Percentiles rank a stretch among this genome's conserved stretches.
Conservation (phyloP, 2,329 filamentous ascomycete species). For the Penicillium sp. region DNA sequence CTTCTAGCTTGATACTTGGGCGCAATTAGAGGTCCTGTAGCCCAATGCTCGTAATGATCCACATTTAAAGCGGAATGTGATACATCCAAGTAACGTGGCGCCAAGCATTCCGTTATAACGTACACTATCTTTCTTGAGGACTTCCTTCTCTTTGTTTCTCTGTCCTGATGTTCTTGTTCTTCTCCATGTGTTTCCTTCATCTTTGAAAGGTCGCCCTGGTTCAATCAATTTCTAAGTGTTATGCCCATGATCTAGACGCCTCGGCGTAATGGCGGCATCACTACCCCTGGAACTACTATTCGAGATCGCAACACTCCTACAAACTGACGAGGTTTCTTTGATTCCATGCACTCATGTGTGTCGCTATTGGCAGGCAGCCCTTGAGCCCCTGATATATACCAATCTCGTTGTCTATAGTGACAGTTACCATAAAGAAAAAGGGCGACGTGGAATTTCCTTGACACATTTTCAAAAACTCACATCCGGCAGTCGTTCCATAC, state of each 20-base stretch:
- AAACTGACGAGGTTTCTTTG: neutral
- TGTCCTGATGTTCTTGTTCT: neutral
- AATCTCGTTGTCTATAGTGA: constrained; percentile 11
- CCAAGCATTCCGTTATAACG: neutral
- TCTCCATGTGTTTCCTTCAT: neutral
- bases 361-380: constrained; percentile 14
- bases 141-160: neutral
- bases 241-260: neutral
- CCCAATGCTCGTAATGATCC: neutral
- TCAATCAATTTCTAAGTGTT: neutral
- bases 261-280: neutral
- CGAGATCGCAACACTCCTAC: neutral
- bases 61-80: neutral
- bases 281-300: neutral
- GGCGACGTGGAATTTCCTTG: constrained; percentile 5
- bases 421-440: neutral
- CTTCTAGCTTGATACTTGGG: neutral
- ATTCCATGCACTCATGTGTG: constrained; percentile 12
- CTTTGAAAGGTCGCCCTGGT: neutral
- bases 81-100: neutral
- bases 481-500: constrained; percentile 2
- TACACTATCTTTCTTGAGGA: neutral
- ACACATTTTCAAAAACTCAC: constrained; percentile 9
- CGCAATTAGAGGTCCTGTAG: neutral
- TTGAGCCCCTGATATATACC: constrained; percentile 16